A percentile compares a stretch with the other conserved stretches of the same genome.
Evolutionary conservation across 163 green algal genomes (phyloP).

Genomic region (Scenedesmus sp.): DNA sequence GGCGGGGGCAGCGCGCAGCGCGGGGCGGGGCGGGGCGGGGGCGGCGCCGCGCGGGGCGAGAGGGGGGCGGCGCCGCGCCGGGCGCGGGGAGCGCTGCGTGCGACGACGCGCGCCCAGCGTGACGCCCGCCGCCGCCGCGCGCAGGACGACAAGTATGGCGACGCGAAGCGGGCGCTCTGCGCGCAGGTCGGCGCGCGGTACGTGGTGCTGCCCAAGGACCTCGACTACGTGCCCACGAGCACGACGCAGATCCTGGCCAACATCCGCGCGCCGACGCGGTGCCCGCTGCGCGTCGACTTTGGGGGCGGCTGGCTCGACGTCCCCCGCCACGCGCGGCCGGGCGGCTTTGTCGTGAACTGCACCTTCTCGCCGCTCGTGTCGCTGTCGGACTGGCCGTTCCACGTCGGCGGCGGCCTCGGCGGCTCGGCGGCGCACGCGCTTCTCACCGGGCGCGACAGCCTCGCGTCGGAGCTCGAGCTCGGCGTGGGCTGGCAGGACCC

Average conservation of each 20-base stretch:
- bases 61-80: too few species aligned
- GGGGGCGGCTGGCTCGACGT: conserved; percentile 49
- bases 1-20: too few species aligned
- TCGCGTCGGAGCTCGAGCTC: conserved; percentile 46
- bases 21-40: too few species aligned
- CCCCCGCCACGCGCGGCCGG: conserved; percentile 18
- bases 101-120: too few species aligned
- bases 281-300: conserved; percentile 39
- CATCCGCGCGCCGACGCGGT: conserved; percentile 18
- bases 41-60: too few species aligned
- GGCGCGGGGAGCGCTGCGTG: too few species aligned
- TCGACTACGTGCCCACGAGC: conserved; percentile 37
- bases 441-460: conserved; percentile 36
- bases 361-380: conserved; percentile 35
- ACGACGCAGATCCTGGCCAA: conserved; percentile 45
- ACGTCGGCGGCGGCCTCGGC: conserved; percentile 12
- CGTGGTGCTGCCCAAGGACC: conserved; percentile 40
- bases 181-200: conserved; percentile 44
- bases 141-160: conserved; percentile 50
- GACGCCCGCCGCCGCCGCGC: too few species aligned
- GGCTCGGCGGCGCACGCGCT: conserved; percentile 36
- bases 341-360: conserved; percentile 47
- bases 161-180: conserved; percentile 39
- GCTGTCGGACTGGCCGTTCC: conserved; percentile 17
- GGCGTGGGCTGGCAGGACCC: conserved; percentile 52